phyloP scores from a whole-genome alignment of 108 stramenopile genomes.

The Nitzschia sp. region DNA sequence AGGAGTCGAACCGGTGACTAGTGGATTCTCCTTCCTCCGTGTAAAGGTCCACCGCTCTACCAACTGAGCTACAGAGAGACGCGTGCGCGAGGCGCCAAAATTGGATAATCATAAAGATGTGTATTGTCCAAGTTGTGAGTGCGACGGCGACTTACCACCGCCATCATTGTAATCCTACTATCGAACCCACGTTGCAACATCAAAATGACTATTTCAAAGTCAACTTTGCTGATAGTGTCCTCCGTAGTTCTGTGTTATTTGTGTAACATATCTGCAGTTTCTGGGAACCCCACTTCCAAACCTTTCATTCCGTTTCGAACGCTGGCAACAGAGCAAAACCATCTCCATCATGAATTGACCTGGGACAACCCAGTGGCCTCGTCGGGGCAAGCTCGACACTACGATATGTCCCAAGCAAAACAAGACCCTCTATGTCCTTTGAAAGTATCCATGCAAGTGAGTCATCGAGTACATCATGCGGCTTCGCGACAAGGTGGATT shows the following conservation, averaged over 20 bases:
- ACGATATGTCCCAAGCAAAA: slow-evolving; percentile 1
- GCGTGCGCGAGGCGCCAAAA: background rate
- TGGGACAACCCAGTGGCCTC: slow-evolving; percentile 4
- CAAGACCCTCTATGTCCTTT: slow-evolving; percentile 54
- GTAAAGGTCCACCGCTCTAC: slow-evolving; percentile 68
- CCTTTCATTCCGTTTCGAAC: slow-evolving; percentile 85
- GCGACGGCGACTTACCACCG: too few relatives aligned
- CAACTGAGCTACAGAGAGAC: slow-evolving; percentile 63
- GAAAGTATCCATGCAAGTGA: slow-evolving; percentile 63
- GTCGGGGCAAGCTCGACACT: slow-evolving; percentile 5
- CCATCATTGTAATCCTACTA: too few relatives aligned
- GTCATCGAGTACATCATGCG: slow-evolving; percentile 40
- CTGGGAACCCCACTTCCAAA: slow-evolving; percentile 60
- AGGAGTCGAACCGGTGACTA: slow-evolving; percentile 70
- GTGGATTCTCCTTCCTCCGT: slow-evolving; percentile 30
- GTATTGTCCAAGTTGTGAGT: too few relatives aligned
- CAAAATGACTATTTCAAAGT: too few relatives aligned
- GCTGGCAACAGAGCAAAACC: slow-evolving; percentile 57
- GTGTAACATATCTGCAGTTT: background rate
- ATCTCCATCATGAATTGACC: slow-evolving; percentile 6
- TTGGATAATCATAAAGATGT: too few relatives aligned
- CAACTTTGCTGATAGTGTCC: too few relatives aligned
- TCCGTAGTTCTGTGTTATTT: too few relatives aligned
- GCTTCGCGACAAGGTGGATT: slow-evolving; percentile 6
- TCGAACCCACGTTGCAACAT: too few relatives aligned